Evolutionary conservation across 148 eudicot genomes (phyloP).

Genomic region (Persicaria maculosa): DNA sequence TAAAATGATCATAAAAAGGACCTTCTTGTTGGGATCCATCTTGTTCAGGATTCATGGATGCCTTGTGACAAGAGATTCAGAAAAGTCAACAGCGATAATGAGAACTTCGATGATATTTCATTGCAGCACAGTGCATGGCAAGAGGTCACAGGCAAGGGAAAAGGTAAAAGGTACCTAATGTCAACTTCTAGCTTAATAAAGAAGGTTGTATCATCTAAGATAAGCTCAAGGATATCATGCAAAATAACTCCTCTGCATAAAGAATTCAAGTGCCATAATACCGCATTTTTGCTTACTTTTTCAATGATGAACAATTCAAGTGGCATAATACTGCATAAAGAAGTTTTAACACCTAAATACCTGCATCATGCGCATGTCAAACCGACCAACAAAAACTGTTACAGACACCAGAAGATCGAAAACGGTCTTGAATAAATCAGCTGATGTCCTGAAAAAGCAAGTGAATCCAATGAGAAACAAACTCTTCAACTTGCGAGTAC

Average conservation of each 20-base stretch:
- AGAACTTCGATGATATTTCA: neutral
- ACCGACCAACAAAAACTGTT: constrained; percentile 93
- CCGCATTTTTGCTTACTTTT: neutral
- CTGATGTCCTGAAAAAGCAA: constrained; percentile 73
- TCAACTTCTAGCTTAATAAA: neutral
- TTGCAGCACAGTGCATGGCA: neutral
- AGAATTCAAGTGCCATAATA: too few species aligned
- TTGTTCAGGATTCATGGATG: constrained; percentile 68
- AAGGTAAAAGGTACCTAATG: neutral
- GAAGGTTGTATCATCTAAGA: neutral
- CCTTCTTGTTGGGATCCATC: constrained; percentile 61
- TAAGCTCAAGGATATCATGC: neutral
- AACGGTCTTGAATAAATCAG: constrained; percentile 96
- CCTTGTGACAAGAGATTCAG: constrained; percentile 26
- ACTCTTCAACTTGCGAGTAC: neutral
- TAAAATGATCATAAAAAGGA: constrained; percentile 74
- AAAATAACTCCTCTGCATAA: neutral
- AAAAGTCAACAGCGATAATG: neutral
- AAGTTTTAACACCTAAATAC: constrained; percentile 22
- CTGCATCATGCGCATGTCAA: constrained; percentile 99
- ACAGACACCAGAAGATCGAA: constrained; percentile 96
- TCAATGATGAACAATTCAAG: neutral
- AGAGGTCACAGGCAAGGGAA: neutral
- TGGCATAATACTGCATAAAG: neutral
- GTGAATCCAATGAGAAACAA: neutral